Base-by-base conservation (phyloP, 1,139 yeast genomes). In the Geotrichum candidum region DNA sequence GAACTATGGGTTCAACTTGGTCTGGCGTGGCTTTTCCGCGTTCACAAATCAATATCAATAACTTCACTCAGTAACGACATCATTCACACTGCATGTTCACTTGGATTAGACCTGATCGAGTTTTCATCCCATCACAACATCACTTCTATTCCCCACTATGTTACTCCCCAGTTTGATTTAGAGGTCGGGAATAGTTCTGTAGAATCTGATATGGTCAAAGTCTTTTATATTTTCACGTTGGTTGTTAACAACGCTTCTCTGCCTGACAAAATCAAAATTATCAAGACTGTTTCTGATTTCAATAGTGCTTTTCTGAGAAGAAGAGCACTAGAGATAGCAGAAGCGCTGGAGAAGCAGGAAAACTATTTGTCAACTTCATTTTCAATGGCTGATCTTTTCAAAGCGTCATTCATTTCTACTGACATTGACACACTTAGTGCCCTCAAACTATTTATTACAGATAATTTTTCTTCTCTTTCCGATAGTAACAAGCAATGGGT, bases 91-190 rank as follows among this genome's bases (percentile, higher is more conserved):
- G 59, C 63, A 7, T 53, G 63, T 5, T 51, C 63, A n/a, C 54
- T 62, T 13, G 61, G 59, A 1, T 35, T 62, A 6, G 65, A 62
- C 52, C 35, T 62, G 11, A 57, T 58, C 46, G 57, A 53, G 13
- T 41, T 41, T 41, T 41, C 18, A 41, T 41, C 22, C 23, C 18
- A 50, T 27, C 23, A 46, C 38, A 51, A 41, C 10, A 10, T 54
- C 7, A 54, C 56, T 35, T 27, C 46, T 13, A 18, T 57, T 11
- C 25, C 59, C 15, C 41, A 27, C 31, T 29, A 48, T 13, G 45
- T 27, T 27, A 27, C 3, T 18, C 13, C 27, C 5, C 35, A 10
- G 22, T 27, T 51, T 18, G 23, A 27, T 31, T 15, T 27, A 18
- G 23, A 27, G 23, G 27, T 5, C 1, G 23, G 23, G 15, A 51